Evolutionary conservation across 2,329 filamentous ascomycete species (phyloP), one percentile per base, ranked within the genome.

Genomic region (Fusarium beomiforme): DNA sequence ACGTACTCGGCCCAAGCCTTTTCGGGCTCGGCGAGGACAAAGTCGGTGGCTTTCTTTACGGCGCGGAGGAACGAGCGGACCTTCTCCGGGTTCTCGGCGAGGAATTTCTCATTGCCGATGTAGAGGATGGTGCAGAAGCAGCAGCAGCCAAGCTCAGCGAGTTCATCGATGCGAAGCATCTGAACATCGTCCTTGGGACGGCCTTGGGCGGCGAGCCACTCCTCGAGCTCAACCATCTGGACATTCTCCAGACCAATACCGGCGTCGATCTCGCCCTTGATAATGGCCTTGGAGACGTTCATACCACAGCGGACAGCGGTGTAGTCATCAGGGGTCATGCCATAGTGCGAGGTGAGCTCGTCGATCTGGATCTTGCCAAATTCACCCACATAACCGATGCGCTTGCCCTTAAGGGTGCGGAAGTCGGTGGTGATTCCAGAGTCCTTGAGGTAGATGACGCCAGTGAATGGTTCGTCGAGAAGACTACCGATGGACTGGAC

Each of bases 311-410:
- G 91, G 11, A 94, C 86, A 37, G 92, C 91, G 2, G 90, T 92
- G 85, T 94, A 94, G 83, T 94, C 91, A 9, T 84, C 81, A 0
- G 91, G 88, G 3, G 87, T 86, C 89, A 94, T 93, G 78, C 91
- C 91, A 79, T 93, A 93, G 85, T 94, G 88, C 47, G 89, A 89
- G 51, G 92, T 94, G 68, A 94, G 87, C 79, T 94, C 92, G 79
- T 94, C 92, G 73, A 94, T 93, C 83, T 94, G 92, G 79, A 94
- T 93, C 87, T 91, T 94, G 81, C 92, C 92, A 70, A 94, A 94
- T 79, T 94, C 92, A 75, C 92, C 92, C 61, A 94, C 92, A 73
- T 94, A 94, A 78, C 92, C 92, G 78, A 94, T 94, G 26, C 87
- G 88, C 83, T 93, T 93, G 73, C 91, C 92, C 81, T 91, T 91